Conservation (phyloP, 2,329 filamentous ascomycete genomes). For the Fusarium globosum region DNA sequence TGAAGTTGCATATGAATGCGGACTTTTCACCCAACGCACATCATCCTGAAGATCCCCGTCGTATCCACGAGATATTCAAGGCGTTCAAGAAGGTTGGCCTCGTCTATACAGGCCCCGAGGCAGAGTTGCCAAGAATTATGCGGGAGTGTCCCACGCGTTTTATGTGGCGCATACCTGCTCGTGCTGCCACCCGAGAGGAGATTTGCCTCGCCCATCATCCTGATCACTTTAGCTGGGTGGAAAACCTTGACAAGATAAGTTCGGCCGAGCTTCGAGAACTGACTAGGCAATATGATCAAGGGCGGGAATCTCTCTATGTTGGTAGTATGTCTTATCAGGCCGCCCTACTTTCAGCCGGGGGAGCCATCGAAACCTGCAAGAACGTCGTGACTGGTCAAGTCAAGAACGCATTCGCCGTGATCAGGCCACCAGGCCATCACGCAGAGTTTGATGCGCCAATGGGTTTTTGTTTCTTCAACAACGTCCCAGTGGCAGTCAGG, state of each 20-base stretch:
- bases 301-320: conserved; percentile 83
- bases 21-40: conserved; percentile 79
- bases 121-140: conserved; percentile 63
- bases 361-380: conserved; percentile 94
- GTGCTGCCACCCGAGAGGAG: conserved; percentile 82
- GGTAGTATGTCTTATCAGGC: conserved; percentile 84
- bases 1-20: conserved; percentile 94
- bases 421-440: conserved; percentile 94
- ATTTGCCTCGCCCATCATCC: conserved; percentile 82
- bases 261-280: conserved; percentile 75
- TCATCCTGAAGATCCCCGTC: conserved; percentile 92
- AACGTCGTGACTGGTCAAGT: conserved; percentile 85
- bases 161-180: conserved; percentile 81
- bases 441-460: conserved; percentile 87
- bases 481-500: conserved; percentile 91
- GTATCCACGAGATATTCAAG: conserved; percentile 93
- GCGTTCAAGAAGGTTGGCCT: conserved; percentile 86
- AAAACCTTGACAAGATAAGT: conserved; percentile 63
- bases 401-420: conserved; percentile 95
- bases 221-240: conserved; percentile 84
- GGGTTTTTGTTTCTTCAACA: conserved; percentile 98
- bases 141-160: conserved; percentile 67
- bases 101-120: conserved; percentile 71
- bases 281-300: conserved; percentile 69
- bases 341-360: conserved; percentile 85